These are phyloP conservation scores for Macaranga tanarius DNA, from an alignment of 441 rosid species.

Conservation along the genomic window DNA sequence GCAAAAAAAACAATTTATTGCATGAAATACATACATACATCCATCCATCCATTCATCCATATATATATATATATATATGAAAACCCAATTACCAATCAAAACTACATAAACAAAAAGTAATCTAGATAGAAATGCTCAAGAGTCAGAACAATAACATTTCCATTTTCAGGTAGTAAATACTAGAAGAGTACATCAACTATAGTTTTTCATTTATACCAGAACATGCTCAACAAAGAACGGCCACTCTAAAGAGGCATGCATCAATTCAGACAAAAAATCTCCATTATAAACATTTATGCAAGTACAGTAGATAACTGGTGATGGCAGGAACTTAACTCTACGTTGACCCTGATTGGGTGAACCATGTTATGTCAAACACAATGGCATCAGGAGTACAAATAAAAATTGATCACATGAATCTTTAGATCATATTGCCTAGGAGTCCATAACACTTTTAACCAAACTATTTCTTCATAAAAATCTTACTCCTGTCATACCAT, in stretches of 20 bases:
- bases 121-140: background rate
- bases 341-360: background rate
- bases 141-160: background rate
- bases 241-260: conserved; percentile 14
- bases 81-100: background rate
- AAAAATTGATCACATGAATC: background rate
- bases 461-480: background rate
- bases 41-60: no score
- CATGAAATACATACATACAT: no score
- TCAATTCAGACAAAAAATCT: background rate
- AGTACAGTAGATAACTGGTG: background rate
- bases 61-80: no score
- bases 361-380: background rate
- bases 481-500: background rate
- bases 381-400: background rate
- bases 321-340: background rate
- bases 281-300: background rate
- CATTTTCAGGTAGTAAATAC: background rate
- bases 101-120: background rate
- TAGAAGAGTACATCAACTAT: background rate
- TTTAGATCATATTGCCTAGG: background rate
- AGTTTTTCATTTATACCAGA: background rate
- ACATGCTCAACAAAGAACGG: background rate
- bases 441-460: background rate
- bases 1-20: background rate